phyloP scores from a whole-genome alignment of 352 stramenopile genomes.

The Globisporangium takayamanum region DNA sequence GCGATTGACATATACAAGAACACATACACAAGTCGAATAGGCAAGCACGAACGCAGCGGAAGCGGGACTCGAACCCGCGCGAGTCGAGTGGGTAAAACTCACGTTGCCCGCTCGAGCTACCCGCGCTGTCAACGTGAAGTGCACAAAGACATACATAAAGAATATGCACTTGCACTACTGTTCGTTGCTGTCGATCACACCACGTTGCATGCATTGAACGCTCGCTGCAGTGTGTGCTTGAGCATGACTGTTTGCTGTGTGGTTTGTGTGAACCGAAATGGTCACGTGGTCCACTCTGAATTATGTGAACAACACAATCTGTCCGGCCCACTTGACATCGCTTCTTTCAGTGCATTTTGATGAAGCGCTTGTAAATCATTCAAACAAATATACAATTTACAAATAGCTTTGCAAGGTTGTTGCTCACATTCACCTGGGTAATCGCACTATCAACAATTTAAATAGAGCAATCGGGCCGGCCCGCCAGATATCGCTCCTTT shows the following conservation, averaged over 20 bases:
- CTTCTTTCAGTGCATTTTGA: not conserved
- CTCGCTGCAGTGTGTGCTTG: not conserved
- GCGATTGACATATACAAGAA: constrained; percentile 22
- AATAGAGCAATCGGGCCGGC: not conserved
- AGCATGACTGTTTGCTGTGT: not conserved
- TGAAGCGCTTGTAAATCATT: not conserved
- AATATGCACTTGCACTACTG: not conserved
- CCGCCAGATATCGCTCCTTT: not conserved
- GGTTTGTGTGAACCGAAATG: not conserved
- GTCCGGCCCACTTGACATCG: not conserved
- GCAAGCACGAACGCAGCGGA: not conserved
- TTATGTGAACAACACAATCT: not conserved
- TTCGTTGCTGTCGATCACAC: not conserved
- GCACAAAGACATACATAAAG: not conserved
- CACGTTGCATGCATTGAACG: not conserved
- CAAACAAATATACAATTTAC: not conserved
- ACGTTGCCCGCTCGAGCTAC: constrained; percentile 7
- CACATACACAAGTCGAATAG: constrained; percentile 2
- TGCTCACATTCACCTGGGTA: not conserved
- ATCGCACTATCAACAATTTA: not conserved
- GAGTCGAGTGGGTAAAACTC: not conserved
- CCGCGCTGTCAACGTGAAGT: not conserved
- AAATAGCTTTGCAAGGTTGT: not conserved
- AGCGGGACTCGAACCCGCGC: constrained; percentile 62
- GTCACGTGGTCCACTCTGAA: no score